Conservation (phyloP, 805 yeast genomes). For the Millerozyma miso region DNA sequence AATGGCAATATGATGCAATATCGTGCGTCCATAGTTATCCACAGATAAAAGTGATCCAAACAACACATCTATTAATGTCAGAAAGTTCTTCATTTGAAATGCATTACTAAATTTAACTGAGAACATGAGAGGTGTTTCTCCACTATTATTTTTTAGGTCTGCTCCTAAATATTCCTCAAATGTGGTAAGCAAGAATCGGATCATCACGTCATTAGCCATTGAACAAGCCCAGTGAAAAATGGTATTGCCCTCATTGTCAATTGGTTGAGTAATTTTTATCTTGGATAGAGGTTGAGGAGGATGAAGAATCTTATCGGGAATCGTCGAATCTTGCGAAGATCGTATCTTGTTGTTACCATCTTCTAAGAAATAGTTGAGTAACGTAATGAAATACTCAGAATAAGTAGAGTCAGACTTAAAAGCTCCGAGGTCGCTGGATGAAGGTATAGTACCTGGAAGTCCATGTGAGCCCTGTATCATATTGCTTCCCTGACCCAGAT, state of each 20-base stretch:
- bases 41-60: conserved; percentile 34
- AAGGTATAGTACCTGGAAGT: conserved; percentile 5
- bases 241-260: conserved; percentile 91
- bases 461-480: conserved; percentile 11
- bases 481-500: background rate
- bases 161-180: conserved; percentile 67
- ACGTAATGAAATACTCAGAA: conserved; percentile 38
- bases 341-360: conserved; percentile 25
- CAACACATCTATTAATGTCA: conserved; percentile 29
- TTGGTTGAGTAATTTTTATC: conserved; percentile 74
- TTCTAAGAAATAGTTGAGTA: conserved; percentile 51
- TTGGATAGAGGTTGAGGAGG: conserved; percentile 55
- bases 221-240: conserved; percentile 96
- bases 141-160: conserved; percentile 69
- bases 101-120: conserved; percentile 38
- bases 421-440: conserved; percentile 11
- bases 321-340: conserved; percentile 8
- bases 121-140: conserved; percentile 76
- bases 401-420: conserved; percentile 21
- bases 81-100: conserved; percentile 34
- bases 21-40: conserved; percentile 38
- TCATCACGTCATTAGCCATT: conserved; percentile 70
- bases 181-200: conserved; percentile 55
- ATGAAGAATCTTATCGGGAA: conserved; percentile 39
- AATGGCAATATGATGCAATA: conserved; percentile 38